Evolutionary conservation across 371 early-diverging fungal genomes (phyloP).

Genomic region (Batrachochytrium dendrobatidis): DNA sequence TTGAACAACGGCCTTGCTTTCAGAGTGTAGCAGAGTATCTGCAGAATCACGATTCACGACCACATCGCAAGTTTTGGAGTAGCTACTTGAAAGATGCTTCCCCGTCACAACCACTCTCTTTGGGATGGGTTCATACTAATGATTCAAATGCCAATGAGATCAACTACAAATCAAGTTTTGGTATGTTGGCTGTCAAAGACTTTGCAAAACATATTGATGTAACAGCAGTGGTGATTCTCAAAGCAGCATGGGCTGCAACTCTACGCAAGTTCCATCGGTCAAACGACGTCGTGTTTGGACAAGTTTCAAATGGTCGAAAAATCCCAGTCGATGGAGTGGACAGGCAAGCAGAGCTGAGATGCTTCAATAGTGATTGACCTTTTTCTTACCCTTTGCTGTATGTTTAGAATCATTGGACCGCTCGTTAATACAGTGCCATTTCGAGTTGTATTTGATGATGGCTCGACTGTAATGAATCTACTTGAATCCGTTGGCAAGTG

Average conservation of each 20-base stretch:
- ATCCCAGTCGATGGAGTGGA: constrained; percentile 13
- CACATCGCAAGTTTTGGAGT: constrained; percentile 4
- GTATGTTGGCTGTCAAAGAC: background rate
- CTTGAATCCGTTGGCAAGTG: constrained; percentile 1
- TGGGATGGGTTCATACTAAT: background rate
- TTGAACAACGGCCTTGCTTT: constrained; percentile 3
- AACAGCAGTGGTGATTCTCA: constrained; percentile 1
- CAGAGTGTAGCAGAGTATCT: constrained; percentile 11
- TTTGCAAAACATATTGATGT: background rate
- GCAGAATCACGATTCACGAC: background rate
- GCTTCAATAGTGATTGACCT: too few species aligned
- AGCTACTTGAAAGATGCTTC: background rate
- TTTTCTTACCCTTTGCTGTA: too few species aligned
- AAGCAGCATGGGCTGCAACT: constrained; percentile 23
- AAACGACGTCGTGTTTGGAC: constrained; percentile 20
- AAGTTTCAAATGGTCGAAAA: constrained; percentile 20
- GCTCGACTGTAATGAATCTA: constrained; percentile 3
- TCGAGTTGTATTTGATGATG: constrained; percentile 8
- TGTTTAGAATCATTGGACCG: constrained; percentile 15
- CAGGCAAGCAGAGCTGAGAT: background rate
- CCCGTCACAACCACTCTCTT: background rate
- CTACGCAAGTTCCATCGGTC: constrained; percentile 7
- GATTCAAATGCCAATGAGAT: background rate
- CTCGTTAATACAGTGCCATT: constrained; percentile 22
- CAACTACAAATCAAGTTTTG: background rate